A percentile compares a stretch with the other conserved stretches of the same genome.
These are phyloP conservation scores for Ophiostoma tasmaniense DNA, from an alignment of 2,329 filamentous ascomycete species.

Conservation along the genomic window DNA sequence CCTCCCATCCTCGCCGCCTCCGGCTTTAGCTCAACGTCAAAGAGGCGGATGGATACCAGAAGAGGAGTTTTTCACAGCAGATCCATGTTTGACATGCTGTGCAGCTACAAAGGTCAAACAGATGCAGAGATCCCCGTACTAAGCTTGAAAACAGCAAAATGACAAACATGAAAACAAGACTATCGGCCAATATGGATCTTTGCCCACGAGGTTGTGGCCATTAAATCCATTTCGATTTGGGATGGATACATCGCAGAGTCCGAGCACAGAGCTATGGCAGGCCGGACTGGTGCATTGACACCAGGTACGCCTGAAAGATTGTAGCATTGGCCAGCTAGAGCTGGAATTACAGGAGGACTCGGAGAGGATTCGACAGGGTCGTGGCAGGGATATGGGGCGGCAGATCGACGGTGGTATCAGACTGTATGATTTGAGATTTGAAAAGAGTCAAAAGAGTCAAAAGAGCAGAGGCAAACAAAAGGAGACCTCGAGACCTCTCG, in stretches of 20 bases:
- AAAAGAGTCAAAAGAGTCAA: too few relatives aligned
- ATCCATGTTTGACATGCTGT: neutral
- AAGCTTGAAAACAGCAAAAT: neutral
- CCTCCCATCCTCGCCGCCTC: neutral
- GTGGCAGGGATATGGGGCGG: constrained; percentile 7
- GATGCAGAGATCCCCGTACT: neutral
- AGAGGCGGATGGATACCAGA: neutral
- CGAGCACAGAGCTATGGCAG: constrained; percentile 1
- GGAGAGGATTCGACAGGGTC: constrained; percentile 1
- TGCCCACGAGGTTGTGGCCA: neutral
- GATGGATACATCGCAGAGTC: neutral
- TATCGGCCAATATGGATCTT: neutral
- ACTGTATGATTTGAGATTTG: neutral
- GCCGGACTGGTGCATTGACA: neutral
- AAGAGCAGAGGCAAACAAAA: neutral
- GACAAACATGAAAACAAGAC: neutral
- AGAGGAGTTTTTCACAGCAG: neutral
- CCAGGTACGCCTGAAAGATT: neutral
- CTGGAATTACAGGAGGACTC: neutral
- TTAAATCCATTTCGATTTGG: neutral
- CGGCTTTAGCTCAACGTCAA: neutral
- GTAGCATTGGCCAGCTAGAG: neutral
- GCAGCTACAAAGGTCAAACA: neutral
- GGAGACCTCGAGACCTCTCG: neutral
- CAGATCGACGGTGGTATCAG: neutral